Conservation (phyloP, 1,139 yeast species). For the Lodderomyces jiufengensis region DNA sequence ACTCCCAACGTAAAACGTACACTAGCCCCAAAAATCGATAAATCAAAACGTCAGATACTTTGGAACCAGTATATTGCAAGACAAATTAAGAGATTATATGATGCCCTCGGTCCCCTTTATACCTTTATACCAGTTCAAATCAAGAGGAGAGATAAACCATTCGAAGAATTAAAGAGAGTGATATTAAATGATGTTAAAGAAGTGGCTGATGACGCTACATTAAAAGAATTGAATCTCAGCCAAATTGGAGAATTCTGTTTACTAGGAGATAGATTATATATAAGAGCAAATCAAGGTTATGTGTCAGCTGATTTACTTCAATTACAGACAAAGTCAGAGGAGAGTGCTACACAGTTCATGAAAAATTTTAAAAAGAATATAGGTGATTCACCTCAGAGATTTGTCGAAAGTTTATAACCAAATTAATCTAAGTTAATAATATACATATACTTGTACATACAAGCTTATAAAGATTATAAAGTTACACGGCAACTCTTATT, state of each 20-base stretch:
- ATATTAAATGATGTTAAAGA: constrained; percentile 35
- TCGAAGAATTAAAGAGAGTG: constrained; percentile 40
- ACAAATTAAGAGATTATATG: constrained; percentile 41
- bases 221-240: constrained; percentile 3
- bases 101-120: constrained; percentile 59
- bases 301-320: constrained; percentile 38
- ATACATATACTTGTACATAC: too few species aligned
- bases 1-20: constrained; percentile 31
- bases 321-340: constrained; percentile 52
- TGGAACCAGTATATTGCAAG: constrained; percentile 42
- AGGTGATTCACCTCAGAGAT: constrained; percentile 13
- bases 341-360: constrained; percentile 28
- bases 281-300: constrained; percentile 44
- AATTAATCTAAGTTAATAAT: too few species aligned
- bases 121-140: constrained; percentile 40
- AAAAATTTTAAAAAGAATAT: constrained; percentile 10
- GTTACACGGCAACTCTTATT: constrained; percentile 57
- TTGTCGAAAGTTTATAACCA: constrained; percentile 11
- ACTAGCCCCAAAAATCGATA: constrained; percentile 54
- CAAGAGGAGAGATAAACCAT: constrained; percentile 25
- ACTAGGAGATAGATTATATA: constrained; percentile 22
- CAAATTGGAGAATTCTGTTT: constrained; percentile 43
- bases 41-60: constrained; percentile 36
- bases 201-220: background rate
- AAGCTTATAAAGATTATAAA: too few species aligned